These are phyloP conservation scores for Martiniozyma asiatica DNA, from an alignment of 1,139 yeast species.

Conservation along the genomic window DNA sequence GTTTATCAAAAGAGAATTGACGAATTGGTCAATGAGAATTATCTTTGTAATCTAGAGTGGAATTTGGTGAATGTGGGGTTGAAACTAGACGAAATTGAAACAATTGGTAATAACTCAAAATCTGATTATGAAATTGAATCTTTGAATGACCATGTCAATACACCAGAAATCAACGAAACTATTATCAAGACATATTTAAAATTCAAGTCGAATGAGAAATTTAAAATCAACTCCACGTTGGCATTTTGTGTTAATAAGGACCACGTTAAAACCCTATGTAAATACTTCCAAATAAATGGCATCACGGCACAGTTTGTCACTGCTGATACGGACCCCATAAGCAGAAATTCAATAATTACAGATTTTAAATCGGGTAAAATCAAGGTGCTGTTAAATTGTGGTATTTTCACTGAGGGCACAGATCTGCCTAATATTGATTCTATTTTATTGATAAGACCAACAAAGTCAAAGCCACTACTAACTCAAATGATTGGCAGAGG, in stretches of 20 bases:
- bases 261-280: constrained; percentile 51
- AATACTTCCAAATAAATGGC: constrained; percentile 44
- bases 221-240: constrained; percentile 46
- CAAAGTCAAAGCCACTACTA: constrained; percentile 57
- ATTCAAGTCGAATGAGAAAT: constrained; percentile 23
- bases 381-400: constrained; percentile 76
- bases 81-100: constrained; percentile 27
- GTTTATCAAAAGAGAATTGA: constrained; percentile 57
- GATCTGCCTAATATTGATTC: constrained; percentile 89
- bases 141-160: constrained; percentile 46
- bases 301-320: constrained; percentile 67
- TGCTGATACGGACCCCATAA: constrained; percentile 44
- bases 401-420: constrained; percentile 89
- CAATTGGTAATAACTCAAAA: constrained; percentile 12
- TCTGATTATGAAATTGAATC: constrained; percentile 46
- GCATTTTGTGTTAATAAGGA: constrained; percentile 66
- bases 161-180: constrained; percentile 38
- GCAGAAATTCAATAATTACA: constrained; percentile 39
- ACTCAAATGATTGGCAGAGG: constrained; percentile 94
- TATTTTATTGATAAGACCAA: constrained; percentile 68
- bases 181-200: constrained; percentile 48
- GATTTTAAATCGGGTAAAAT: constrained; percentile 53
- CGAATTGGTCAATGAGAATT: constrained; percentile 59
- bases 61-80: constrained; percentile 38
- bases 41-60: constrained; percentile 60